Percentiles rank a stretch among this genome's conserved stretches.
Evolutionary conservation across 75 land plant species (phyloP).

Genomic region (Cryptomeria japonica): DNA sequence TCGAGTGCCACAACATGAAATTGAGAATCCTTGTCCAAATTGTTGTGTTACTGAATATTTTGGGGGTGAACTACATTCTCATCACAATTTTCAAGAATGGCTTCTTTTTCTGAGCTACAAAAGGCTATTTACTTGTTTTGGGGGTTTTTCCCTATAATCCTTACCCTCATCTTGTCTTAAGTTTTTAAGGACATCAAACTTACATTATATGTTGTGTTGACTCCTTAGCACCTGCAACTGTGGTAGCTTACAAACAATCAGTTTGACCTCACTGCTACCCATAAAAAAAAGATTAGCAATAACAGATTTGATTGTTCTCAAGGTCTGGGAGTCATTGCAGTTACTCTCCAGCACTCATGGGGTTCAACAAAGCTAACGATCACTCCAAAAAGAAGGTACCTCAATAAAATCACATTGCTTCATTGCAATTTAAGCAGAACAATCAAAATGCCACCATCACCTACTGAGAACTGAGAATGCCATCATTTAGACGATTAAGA

Average conservation of each 20-base stretch:
- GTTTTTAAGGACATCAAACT: not conserved
- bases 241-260: not conserved
- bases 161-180: not conserved
- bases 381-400: too few relatives aligned
- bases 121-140: not conserved
- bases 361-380: not conserved
- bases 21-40: too few relatives aligned
- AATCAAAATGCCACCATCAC: not conserved
- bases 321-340: not conserved
- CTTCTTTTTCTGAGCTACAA: not conserved
- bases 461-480: too few relatives aligned
- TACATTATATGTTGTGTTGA: not conserved
- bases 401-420: too few relatives aligned
- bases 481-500: too few relatives aligned
- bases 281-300: not conserved
- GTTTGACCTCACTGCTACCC: too few relatives aligned
- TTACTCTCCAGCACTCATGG: not conserved
- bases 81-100: not conserved
- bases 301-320: not conserved
- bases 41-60: not conserved
- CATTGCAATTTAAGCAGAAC: not conserved
- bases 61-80: not conserved
- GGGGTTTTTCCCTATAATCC: not conserved
- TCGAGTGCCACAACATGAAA: too few relatives aligned
- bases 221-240: not conserved